Evolutionary conservation across 1,284 basidiomycete species (phyloP).

Genomic region (Apiotrichum gracile): DNA sequence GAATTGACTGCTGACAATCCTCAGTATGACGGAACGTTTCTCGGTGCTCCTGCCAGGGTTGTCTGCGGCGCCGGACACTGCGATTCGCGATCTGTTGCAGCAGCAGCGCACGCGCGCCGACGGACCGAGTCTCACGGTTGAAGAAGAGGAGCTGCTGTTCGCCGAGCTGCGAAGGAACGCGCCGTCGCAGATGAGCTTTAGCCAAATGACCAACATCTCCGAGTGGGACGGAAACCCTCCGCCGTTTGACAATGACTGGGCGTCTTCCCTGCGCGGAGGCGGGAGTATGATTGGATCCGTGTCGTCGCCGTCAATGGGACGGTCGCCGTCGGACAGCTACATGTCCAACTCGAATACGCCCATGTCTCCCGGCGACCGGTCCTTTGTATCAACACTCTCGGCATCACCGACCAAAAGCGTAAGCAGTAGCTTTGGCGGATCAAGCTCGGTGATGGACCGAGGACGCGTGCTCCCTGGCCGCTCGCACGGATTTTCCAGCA

Average conservation of each 20-base stretch:
- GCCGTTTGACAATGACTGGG: conserved; percentile 10
- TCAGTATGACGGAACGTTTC: conserved; percentile 41
- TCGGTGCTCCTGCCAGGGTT: conserved; percentile 40
- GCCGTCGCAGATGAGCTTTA: conserved; percentile 2
- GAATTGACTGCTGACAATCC: neutral
- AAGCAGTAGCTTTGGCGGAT: neutral
- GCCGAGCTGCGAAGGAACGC: conserved; percentile 27
- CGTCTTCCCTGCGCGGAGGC: neutral
- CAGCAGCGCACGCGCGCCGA: conserved; percentile 31
- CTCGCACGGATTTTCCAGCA: conserved; percentile 40
- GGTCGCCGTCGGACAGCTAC: conserved; percentile 1
- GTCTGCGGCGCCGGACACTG: conserved; percentile 28
- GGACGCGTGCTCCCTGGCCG: conserved; percentile 6
- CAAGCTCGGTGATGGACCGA: neutral
- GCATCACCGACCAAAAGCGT: conserved; percentile 1
- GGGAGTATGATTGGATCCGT: neutral
- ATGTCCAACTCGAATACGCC: neutral
- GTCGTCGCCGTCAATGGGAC: neutral
- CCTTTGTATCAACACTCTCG: neutral
- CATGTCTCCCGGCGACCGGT: neutral
- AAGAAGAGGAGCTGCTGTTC: conserved; percentile 42
- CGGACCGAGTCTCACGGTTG: conserved; percentile 35
- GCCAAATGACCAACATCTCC: conserved; percentile 6
- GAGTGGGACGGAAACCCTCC: conserved; percentile 36
- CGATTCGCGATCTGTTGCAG: conserved; percentile 33